Evolutionary conservation across 768 basidiomycete species (phyloP), one percentile per base, ranked within the genome.

Genomic region (Rhizopogon vesiculosus): DNA sequence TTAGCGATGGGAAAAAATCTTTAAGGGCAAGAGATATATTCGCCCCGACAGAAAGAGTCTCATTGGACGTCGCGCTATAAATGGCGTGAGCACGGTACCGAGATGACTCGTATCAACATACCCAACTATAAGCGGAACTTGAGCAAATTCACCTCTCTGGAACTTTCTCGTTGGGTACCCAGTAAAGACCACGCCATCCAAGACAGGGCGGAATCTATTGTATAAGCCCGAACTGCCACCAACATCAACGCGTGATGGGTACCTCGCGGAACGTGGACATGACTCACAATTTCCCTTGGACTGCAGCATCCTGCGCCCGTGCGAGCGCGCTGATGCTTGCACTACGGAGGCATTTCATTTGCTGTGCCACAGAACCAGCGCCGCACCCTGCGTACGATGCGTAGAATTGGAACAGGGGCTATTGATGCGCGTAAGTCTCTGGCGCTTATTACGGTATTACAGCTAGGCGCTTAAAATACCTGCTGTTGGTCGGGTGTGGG

Each of bases 71-170:
- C 0, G 83, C 71, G 2, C 85, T 75, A 52, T n/a, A 42, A 39
- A 31, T 7, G 7, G 18, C 38, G 12, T 18, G 25, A 40, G 52
- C 45, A 19, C 50, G 43, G 38, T 35, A 53, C 31, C 43, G 22
- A 39, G 13, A n/a, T 35, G 51, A 28, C 45, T 43, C 43, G 19
- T 29, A 2, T 28, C 42, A 18, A 65, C 74, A 18, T 61, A 85
- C 85, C 84, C 83, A 33, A 83, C 77, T 33, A 89, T 78, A 3
- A 86, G 62, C 5, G 83, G 79, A 3, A 85, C 78, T n/a, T 71
- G 66, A 1, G 73, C 67, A 53, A 82, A 80, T 18, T 75, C 72
- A 3, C 81, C 79, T 1, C 65, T 50, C 3, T 74, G 62, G 39
- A 87, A 74, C 7, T 72, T 71, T 29, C 64, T 62, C 1, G 81